Evolutionary conservation across 108 stramenopile species (phyloP), one percentile per base, ranked within the genome.

Genomic region (Chaetoceros muelleri): DNA sequence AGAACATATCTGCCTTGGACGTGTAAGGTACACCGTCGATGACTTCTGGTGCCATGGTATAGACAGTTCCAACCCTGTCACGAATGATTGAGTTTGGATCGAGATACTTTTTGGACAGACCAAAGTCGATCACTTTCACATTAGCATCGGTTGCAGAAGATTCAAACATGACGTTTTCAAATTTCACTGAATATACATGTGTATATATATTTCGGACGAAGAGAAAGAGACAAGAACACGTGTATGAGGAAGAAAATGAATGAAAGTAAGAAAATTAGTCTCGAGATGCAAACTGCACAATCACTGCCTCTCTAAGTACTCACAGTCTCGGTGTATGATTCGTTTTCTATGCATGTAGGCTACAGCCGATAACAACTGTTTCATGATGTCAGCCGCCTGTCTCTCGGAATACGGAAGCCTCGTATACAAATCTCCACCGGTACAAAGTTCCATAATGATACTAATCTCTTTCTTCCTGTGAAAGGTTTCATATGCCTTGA

Each of bases 251-350:
- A 2, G 46, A 87, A 46, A 65, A n/a, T n/a, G n/a, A n/a, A n/a
- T n/a, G n/a, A n/a, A n/a, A n/a, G n/a, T n/a, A n/a, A n/a, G n/a
- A n/a, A n/a, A n/a, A n/a, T n/a, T n/a, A n/a, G n/a, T n/a, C n/a
- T n/a, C n/a, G n/a, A n/a, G n/a, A n/a, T n/a, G n/a, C n/a, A n/a
- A n/a, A n/a, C n/a, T n/a, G n/a, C n/a, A n/a, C n/a, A n/a, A n/a
- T n/a, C n/a, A n/a, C n/a, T n/a, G n/a, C n/a, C n/a, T n/a, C 21
- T 96, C 94, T 16, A 90, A 87, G 0, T 80, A 82, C 79, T 98
- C 94, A 58, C 95, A 72, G 62, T 96, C 95, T 19, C 98, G 85
- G 69, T 99, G 98, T 24, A 97, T 90, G 57, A 96, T 75, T 1
- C 84, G 83, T 26, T 88, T 78, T 30, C 81, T 72, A 55, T 99